Conservation (phyloP, 345 rosid genomes). For the Cochlearia excelsa region DNA sequence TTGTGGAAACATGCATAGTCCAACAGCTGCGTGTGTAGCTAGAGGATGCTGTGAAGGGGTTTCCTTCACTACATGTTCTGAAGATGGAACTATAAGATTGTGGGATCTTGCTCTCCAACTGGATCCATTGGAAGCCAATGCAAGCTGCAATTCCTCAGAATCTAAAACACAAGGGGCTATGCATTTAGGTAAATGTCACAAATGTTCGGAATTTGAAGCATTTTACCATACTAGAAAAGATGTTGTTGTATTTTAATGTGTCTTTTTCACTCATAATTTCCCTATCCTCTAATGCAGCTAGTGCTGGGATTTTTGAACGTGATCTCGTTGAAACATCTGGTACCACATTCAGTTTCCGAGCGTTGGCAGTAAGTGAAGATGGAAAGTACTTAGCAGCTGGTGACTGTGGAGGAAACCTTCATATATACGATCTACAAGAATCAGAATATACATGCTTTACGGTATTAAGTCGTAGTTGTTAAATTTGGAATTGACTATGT, state of each 20-base stretch:
- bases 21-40: conserved; percentile 64
- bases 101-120: conserved; percentile 72
- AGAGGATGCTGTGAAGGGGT: conserved; percentile 82
- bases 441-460: conserved; percentile 59
- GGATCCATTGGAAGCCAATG: conserved; percentile 35
- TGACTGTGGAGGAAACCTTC: conserved; percentile 79
- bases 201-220: neutral
- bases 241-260: conserved; percentile 2
- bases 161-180: conserved; percentile 36
- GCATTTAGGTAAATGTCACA: conserved; percentile 47
- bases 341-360: conserved; percentile 59
- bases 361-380: conserved; percentile 70
- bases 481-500: conserved; percentile 1
- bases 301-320: conserved; percentile 70
- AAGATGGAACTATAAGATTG: conserved; percentile 77
- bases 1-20: conserved; percentile 73
- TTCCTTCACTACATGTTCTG: conserved; percentile 83
- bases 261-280: conserved; percentile 12
- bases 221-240: neutral
- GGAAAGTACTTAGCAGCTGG: conserved; percentile 82
- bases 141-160: conserved; percentile 31
- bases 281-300: conserved; percentile 39
- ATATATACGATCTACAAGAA: conserved; percentile 63
- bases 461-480: conserved; percentile 38
- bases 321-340: conserved; percentile 48